Evolutionary conservation across 352 stramenopile genomes (phyloP), one percentile per base, ranked within the genome.

Genomic region (Sclerospora graminicola): DNA sequence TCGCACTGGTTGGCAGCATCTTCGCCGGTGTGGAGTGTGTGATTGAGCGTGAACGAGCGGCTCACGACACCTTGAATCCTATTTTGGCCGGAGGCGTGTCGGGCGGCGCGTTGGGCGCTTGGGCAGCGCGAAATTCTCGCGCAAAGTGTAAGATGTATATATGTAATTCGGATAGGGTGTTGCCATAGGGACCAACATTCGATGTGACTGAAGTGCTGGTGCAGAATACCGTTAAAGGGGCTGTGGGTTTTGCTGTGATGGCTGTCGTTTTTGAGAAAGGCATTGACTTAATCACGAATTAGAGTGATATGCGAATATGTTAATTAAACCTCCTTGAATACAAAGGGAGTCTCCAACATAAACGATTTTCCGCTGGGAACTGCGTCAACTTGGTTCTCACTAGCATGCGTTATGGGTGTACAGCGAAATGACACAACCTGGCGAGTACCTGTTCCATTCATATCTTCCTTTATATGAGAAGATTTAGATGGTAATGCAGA

Each of bases 231-330:
- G 62, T 41, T 29, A 93, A 93, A 45, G 76, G 82, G 10, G 79
- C 77, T 1, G 74, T 70, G 6, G 74, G 77, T 27, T 93, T 93
- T 46, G 76, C 79, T 2, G 68, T 66, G 37, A 88, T 93, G 71
- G 79, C 76, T 20, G 79, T 89, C 15, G 73, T 89, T 18, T 89
- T 93, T 60, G 82, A 93, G 42, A 90, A 86, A 49, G 72, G 63
- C 21, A 77, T 86, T 21, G 78, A 90, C 53, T 54, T 76, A 41
- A 59, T 88, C 8, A 71, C 56, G 3, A 56, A 51, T 26, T 61
- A 51, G 55, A 58, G 35, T 48, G n/a, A n/a, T n/a, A n/a, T n/a
- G n/a, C n/a, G n/a, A n/a, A n/a, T n/a, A n/a, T n/a, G n/a, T n/a
- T n/a, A n/a, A n/a, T n/a, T n/a, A n/a, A n/a, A n/a, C n/a, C n/a